A percentile compares a stretch with the other conserved stretches of the same genome.
Conservation (phyloP, 805 yeast genomes). For the Kazachstania taianensis region DNA sequence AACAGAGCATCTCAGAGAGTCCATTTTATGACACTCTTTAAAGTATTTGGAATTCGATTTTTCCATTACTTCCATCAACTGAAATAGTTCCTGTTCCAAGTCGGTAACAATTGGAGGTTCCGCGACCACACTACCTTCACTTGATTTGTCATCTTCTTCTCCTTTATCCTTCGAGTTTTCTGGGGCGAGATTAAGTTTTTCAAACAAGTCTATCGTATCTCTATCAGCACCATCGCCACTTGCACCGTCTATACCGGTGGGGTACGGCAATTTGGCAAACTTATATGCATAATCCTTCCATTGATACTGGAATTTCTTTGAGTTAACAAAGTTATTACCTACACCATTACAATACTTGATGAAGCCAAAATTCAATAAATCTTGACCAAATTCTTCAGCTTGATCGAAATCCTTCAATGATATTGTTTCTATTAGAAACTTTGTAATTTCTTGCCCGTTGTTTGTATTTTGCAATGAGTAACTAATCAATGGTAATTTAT, state of each 20-base stretch:
- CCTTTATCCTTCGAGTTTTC: not conserved
- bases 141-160: not conserved
- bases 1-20: constrained; percentile 55
- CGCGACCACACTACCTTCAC: not conserved
- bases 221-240: too few species aligned
- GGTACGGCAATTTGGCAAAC: constrained; percentile 33
- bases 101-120: constrained; percentile 16
- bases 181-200: too few species aligned
- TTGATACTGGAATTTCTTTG: constrained; percentile 65
- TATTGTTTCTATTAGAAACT: constrained; percentile 21
- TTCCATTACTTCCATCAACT: constrained; percentile 47
- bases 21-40: constrained; percentile 47
- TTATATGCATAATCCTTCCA: constrained; percentile 68
- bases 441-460: constrained; percentile 27
- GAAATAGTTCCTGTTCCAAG: constrained; percentile 38
- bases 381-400: constrained; percentile 70
- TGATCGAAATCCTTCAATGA: constrained; percentile 35
- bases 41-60: constrained; percentile 48
- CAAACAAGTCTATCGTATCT: too few species aligned
- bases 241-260: not conserved
- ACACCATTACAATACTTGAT: constrained; percentile 44
- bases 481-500: constrained; percentile 51
- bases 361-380: constrained; percentile 49
- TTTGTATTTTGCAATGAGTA: constrained; percentile 25
- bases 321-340: constrained; percentile 66